A percentile compares a stretch with the other conserved stretches of the same genome.
These are phyloP conservation scores for Balakata baccata DNA, from an alignment of 345 rosid species.

Conservation along the genomic window DNA sequence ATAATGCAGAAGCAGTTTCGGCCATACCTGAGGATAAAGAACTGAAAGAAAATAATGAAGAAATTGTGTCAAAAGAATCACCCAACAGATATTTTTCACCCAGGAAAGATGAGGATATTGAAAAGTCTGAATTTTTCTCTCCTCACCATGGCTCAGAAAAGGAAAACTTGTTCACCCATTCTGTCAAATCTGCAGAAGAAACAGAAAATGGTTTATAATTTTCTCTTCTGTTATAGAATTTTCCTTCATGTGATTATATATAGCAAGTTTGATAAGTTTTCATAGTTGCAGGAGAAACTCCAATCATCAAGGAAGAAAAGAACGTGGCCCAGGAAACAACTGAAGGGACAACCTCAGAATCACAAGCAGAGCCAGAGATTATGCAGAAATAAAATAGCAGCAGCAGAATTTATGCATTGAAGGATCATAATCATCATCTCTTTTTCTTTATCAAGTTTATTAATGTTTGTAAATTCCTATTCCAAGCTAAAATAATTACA, in stretches of 20 bases:
- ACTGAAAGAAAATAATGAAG: neutral
- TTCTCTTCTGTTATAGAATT: no score
- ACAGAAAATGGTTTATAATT: conserved; percentile 20
- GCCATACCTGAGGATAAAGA: conserved; percentile 24
- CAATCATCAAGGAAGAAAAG: conserved; percentile 23
- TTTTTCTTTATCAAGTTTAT: no score
- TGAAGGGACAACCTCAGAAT: conserved; percentile 5
- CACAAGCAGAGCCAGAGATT: conserved; percentile 10
- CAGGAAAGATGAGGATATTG: conserved; percentile 35
- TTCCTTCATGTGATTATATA: no score
- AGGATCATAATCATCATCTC: no score
- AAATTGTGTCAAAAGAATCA: conserved; percentile 24
- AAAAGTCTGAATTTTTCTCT: conserved; percentile 28
- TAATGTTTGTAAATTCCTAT: no score
- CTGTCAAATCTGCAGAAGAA: neutral
- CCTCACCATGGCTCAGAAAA: conserved; percentile 19
- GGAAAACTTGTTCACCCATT: conserved; percentile 14
- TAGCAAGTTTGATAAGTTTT: neutral
- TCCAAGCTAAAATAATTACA: no score
- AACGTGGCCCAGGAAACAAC: conserved; percentile 6
- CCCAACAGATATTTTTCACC: conserved; percentile 24
- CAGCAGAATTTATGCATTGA: no score
- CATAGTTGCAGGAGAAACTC: conserved; percentile 9
- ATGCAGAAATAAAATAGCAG: neutral
- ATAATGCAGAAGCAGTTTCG: neutral